These are phyloP conservation scores for Schrenkiella parvula DNA, from an alignment of 345 rosid species.

Conservation along the genomic window DNA sequence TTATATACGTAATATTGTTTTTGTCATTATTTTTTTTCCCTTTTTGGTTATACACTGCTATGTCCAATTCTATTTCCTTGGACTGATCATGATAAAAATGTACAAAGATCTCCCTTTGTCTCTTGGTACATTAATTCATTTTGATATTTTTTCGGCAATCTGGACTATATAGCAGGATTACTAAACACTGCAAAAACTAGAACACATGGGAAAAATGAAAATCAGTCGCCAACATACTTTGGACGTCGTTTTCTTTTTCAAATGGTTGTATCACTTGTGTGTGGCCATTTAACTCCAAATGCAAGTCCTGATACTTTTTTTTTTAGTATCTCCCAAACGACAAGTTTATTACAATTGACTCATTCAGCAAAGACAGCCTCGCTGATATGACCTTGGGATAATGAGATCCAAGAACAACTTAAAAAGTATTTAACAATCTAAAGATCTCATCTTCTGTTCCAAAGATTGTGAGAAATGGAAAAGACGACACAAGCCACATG, in stretches of 20 bases:
- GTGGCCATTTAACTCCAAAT: background rate
- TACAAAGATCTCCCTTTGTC: conserved; percentile 6
- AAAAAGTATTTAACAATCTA: background rate
- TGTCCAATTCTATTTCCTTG: conserved; percentile 11
- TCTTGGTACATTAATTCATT: background rate
- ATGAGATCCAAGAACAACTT: background rate
- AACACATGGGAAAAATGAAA: background rate
- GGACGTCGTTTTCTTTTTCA: background rate
- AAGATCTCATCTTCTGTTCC: conserved; percentile 5
- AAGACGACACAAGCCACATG: background rate
- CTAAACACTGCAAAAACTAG: background rate
- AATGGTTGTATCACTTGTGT: too few species aligned
- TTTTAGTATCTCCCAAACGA: background rate
- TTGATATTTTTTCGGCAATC: background rate
- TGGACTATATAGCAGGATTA: background rate
- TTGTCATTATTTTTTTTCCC: background rate
- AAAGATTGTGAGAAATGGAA: background rate
- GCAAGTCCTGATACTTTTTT: background rate
- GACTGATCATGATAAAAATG: conserved; percentile 19
- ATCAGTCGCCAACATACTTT: background rate
- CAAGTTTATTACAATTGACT: background rate
- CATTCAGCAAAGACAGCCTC: background rate
- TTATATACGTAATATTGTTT: background rate
- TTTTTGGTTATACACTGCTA: background rate
- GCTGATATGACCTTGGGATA: background rate